Base-by-base conservation (phyloP, 345 rosid species). In the Eutrema yunnanense region DNA sequence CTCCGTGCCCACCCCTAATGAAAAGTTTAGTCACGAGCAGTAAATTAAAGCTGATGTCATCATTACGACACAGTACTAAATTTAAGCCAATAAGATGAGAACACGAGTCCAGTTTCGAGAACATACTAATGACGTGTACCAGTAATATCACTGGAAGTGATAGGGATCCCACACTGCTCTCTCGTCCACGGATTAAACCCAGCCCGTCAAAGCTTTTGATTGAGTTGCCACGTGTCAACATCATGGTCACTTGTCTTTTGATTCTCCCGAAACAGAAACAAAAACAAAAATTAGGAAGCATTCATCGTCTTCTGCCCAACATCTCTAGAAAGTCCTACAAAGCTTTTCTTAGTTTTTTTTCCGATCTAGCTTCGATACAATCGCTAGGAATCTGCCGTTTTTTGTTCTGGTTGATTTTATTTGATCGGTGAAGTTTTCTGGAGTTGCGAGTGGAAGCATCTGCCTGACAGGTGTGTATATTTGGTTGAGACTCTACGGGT, bases 131-230 rank as follows among this genome's bases (percentile, higher is more conserved):
- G 61, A 86, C 92, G 88, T 92, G 96, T 86, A 85, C 97, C 88
- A 89, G 84, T 86, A 42, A 50, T 5, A 26, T 26, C 14, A 22
- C 33, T 8, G 88, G 80, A 86, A 92, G 81, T 86, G 97, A 92
- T 92, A 86, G 92, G 92, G 89, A 89, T 88, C 87, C 71, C 79
- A 78, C 75, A 71, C 48, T 78, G 61, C 66, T 27, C 60, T 86
- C 94, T 86, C 92, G 82, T 83, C 97, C 97, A 92, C 96, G 82
- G 85, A 75, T 84, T 75, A 44, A 58, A 81, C 37, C 12, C 78
- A 57, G 62, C 73, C 53, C 77, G 73, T 67, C 71, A n/a, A 60
- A 57, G 66, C 76, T 58, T 56, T 79, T 67, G 87, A 86, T 82
- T 83, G 63, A 16, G 48, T 11, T 16, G 82, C 76, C 90, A 87